These are phyloP conservation scores for Lactarius hatsudake DNA, from an alignment of 768 basidiomycete genomes.

Conservation along the genomic window DNA sequence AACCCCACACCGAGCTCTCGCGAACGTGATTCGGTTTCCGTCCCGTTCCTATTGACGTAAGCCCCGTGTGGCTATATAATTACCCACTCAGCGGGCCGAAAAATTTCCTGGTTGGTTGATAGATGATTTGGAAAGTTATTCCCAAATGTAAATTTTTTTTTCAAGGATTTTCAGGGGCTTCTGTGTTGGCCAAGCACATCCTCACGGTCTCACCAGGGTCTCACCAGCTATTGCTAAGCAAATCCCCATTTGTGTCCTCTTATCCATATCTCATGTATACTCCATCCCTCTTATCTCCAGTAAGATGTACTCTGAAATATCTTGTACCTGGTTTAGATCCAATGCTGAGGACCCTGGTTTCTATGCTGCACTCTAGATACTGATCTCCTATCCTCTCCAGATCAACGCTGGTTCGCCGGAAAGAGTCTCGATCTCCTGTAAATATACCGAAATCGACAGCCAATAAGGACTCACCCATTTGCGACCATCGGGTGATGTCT, in stretches of 20 bases:
- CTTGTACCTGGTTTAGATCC: constrained; percentile 27
- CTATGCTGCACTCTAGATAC: constrained; percentile 15
- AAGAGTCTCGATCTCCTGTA: neutral
- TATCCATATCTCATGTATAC: constrained; percentile 43
- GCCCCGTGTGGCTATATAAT: neutral
- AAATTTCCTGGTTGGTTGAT: neutral
- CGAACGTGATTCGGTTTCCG: neutral
- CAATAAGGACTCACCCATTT: constrained; percentile 34
- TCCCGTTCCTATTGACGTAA: constrained; percentile 10
- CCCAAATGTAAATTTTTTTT: neutral
- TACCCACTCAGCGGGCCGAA: neutral
- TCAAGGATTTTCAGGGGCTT: neutral
- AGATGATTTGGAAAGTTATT: neutral
- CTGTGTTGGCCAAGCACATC: too few species aligned
- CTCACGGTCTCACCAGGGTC: too few species aligned
- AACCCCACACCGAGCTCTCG: neutral
- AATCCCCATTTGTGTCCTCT: constrained; percentile 29
- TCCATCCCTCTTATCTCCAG: constrained; percentile 35
- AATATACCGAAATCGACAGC: neutral
- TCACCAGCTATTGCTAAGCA: too few species aligned
- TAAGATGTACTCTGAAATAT: constrained; percentile 35
- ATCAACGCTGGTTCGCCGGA: neutral
- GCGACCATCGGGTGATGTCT: constrained; percentile 34
- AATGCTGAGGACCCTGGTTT: neutral
- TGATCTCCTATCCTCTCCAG: neutral